Percentiles rank a stretch among this genome's conserved stretches.
Evolutionary conservation across 768 basidiomycete species (phyloP).

Genomic region (Punctularia strigosozonata): DNA sequence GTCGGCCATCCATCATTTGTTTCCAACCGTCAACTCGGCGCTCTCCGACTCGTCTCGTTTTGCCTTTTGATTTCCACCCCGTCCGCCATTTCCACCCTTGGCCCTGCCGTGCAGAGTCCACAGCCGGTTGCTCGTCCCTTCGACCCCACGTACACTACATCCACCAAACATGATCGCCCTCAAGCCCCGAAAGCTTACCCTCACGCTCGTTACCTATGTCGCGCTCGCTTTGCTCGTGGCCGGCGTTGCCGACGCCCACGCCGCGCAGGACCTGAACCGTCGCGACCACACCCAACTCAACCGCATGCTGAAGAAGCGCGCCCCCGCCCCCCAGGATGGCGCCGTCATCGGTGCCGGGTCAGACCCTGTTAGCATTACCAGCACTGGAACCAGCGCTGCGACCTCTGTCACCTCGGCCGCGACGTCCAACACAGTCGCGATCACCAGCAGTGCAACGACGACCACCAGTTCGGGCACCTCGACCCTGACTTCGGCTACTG

Average conservation of each 20-base stretch:
- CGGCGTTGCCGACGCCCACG: slow-evolving; percentile 33
- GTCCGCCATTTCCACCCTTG: no score
- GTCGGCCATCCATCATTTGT: no score
- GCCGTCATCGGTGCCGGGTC: slow-evolving; percentile 24
- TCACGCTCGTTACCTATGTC: slow-evolving; percentile 55
- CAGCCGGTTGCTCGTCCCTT: slow-evolving; percentile 1
- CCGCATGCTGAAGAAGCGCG: slow-evolving; percentile 62
- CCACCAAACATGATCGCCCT: slow-evolving; percentile 33
- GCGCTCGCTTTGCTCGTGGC: slow-evolving; percentile 40
- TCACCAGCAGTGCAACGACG: slow-evolving; percentile 5
- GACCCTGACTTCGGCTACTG: slow-evolving; percentile 4
- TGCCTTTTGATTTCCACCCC: no score
- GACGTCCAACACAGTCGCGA: slow-evolving; percentile 6
- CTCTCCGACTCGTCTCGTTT: no score
- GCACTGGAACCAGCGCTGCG: slow-evolving; percentile 8
- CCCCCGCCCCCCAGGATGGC: slow-evolving; percentile 15
- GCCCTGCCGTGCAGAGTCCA: slow-evolving; percentile 1
- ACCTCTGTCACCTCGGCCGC: slow-evolving; percentile 8
- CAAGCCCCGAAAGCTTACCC: slow-evolving; percentile 30
- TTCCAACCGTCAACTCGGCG: no score
- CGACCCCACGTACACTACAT: slow-evolving; percentile 1
- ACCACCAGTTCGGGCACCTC: slow-evolving; percentile 7
- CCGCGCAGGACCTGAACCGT: slow-evolving; percentile 25
- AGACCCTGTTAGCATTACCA: slow-evolving; percentile 13
- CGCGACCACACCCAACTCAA: slow-evolving; percentile 48